Conservation (phyloP, 2,329 filamentous ascomycete species). For the Setomelanomma holmii region DNA sequence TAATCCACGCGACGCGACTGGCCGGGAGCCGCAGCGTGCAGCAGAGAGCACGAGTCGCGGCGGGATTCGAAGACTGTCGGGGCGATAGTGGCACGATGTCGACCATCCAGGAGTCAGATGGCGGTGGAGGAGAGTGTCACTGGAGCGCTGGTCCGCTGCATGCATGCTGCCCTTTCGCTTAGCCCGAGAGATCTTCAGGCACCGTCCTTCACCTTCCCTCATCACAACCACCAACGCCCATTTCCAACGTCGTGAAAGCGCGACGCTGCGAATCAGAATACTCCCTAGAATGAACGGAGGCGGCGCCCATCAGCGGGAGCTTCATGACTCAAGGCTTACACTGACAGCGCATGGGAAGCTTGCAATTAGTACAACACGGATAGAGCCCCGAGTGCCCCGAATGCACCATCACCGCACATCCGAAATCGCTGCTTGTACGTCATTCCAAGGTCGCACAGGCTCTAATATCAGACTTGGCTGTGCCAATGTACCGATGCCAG, state of each 20-base stretch:
- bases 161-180: conserved; percentile 18
- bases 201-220: conserved; percentile 6
- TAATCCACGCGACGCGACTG: conserved; percentile 11
- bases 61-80: conserved; percentile 13
- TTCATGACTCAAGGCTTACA: neutral
- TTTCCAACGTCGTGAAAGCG: neutral
- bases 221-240: conserved; percentile 2
- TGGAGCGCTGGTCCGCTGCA: conserved; percentile 8
- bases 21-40: conserved; percentile 7
- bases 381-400: conserved; percentile 1
- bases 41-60: conserved; percentile 18
- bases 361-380: conserved; percentile 2
- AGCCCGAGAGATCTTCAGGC: conserved; percentile 22
- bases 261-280: neutral
- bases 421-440: conserved; percentile 1
- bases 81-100: conserved; percentile 19
- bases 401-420: neutral
- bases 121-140: conserved; percentile 12
- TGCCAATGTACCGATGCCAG: neutral
- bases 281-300: neutral
- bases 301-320: neutral
- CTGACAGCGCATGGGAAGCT: conserved; percentile 2
- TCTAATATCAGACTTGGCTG: neutral
- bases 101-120: conserved; percentile 14
- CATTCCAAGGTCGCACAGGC: conserved; percentile 4